Conservation (phyloP, 768 basidiomycete species). For the Boletus rex-veris region DNA sequence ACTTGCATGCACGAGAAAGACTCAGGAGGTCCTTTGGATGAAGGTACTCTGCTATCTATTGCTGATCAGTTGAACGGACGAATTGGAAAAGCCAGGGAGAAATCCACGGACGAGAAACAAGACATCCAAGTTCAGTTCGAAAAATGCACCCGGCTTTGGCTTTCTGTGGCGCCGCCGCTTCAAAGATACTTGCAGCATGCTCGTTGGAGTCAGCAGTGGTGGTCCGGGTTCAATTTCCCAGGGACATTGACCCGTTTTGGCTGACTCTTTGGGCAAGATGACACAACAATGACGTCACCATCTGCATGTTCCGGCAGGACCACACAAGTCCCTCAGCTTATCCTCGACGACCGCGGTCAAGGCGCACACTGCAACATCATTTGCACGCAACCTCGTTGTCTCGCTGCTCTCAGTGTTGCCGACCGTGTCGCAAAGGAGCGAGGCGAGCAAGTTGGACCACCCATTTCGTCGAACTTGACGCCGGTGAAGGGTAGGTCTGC, state of each 20-base stretch:
- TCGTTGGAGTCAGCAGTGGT: too few species aligned
- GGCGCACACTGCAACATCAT: conserved; percentile 86
- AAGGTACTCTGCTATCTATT: neutral
- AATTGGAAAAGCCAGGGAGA: neutral
- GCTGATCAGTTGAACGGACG: neutral
- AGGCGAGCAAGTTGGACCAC: conserved; percentile 67
- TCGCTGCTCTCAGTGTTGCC: conserved; percentile 90
- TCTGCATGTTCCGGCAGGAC: conserved; percentile 92
- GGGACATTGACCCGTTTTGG: too few species aligned
- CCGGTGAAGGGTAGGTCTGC: too few species aligned
- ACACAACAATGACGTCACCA: conserved; percentile 79
- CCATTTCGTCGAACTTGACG: too few species aligned
- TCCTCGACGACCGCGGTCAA: conserved; percentile 78
- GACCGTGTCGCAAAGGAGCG: conserved; percentile 89
- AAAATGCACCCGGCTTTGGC: neutral
- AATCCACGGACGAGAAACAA: neutral
- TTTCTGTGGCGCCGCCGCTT: neutral
- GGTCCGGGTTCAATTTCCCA: too few species aligned
- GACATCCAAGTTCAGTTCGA: conserved; percentile 14
- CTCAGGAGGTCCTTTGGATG: neutral
- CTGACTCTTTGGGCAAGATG: too few species aligned
- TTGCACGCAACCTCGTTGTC: conserved; percentile 88
- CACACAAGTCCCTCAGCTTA: conserved; percentile 90
- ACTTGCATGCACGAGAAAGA: neutral
- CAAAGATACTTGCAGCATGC: too few species aligned